These are phyloP conservation scores for Eragrostis curvula DNA, from an alignment of 176 grass and related monocot genomes.

Conservation along the genomic window DNA sequence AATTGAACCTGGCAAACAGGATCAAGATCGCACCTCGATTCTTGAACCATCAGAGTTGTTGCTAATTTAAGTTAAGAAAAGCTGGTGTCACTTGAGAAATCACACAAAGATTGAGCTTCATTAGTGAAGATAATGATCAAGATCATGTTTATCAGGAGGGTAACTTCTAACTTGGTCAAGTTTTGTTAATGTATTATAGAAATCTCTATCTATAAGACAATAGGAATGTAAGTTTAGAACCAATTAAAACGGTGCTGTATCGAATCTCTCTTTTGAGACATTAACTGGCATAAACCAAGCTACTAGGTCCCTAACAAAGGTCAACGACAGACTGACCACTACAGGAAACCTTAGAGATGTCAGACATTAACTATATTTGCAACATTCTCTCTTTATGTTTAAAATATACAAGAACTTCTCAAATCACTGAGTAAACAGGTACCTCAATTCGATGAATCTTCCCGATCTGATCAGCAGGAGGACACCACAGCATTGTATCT, in stretches of 20 bases:
- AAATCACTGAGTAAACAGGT: slow-evolving; percentile 19
- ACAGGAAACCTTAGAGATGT: neutral
- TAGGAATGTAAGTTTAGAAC: neutral
- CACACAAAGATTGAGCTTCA: neutral
- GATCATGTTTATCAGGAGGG: neutral
- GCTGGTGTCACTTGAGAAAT: neutral
- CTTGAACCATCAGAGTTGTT: neutral
- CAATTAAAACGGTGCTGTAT: neutral
- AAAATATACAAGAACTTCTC: neutral
- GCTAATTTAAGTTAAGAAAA: neutral
- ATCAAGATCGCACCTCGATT: neutral
- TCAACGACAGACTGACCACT: neutral
- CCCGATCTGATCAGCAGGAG: neutral
- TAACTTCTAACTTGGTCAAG: neutral
- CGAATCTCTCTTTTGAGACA: slow-evolving; percentile 7
- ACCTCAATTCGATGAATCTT: slow-evolving; percentile 30
- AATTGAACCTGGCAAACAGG: neutral
- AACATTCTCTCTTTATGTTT: slow-evolving; percentile 7
- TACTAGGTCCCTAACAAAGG: neutral
- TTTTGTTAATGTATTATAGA: neutral
- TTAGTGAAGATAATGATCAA: slow-evolving; percentile 8
- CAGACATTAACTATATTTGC: neutral
- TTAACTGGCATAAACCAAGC: slow-evolving; percentile 7
- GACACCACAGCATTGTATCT: slow-evolving; percentile 5
- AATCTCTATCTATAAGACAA: neutral